Base-by-base conservation (phyloP, 495 filamentous ascomycete species). In the Penicillium simplicissimum region DNA sequence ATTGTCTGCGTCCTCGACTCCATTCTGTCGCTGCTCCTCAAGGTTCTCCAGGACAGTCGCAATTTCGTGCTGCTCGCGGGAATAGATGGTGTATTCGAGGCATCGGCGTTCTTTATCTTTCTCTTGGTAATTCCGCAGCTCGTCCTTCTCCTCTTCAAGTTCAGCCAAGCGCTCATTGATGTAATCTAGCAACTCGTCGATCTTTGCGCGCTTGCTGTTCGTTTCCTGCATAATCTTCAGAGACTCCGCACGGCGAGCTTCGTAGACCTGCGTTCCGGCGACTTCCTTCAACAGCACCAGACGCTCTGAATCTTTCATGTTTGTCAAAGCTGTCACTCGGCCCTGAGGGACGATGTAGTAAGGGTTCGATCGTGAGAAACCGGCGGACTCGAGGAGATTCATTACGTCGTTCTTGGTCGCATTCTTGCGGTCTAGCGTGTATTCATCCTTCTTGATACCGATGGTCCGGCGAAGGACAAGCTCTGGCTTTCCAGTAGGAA, bases 261-360 rank as follows among this genome's bases (percentile, higher is more conserved):
- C 95, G 74, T 99, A 99, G 28, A 96, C 92, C 68, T 97, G 92
- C 5, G 95, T 98, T 47, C 95, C 95, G 2, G 95, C 96, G 21
- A 99, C 96, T 67, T 99, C 94, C 74, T 99, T 99, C 56, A 99
- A 78, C 31, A 99, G 78, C 53, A 88, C 91, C 61, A 99, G 72
- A 55, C 95, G 83, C 67, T 96, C 93, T 1, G 85, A 84, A 69
- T 99, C 95, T 73, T 96, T 96, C 96, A 97, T 98, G 69, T 97
- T 99, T 21, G 95, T 99, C 66, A 99, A 82, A 23, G 91, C 88
- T 0, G 96, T 97, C 53, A 99, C 93, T 61, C 96, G 90, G 35
- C 95, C 95, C 70, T 99, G 95, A 3, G 96, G 95, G 1, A 99
- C 95, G 64, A 99, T 99, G 71, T 98, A 99, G 80, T 97, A 99